phyloP scores from a whole-genome alignment of 1,139 yeast species.

The Yamadazyma blattariae region DNA sequence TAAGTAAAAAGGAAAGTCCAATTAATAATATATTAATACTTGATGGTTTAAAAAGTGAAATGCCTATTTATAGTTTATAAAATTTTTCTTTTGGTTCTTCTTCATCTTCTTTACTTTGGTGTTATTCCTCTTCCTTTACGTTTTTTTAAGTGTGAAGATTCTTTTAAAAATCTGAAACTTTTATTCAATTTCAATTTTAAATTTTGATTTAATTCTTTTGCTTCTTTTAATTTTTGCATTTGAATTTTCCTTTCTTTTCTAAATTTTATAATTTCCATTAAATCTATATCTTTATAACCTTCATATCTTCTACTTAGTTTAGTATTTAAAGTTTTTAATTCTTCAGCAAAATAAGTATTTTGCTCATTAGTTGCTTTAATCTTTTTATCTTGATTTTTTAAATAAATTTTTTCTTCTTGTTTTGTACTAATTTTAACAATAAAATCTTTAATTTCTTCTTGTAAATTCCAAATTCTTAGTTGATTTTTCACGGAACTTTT shows the following conservation, averaged over 20 bases:
- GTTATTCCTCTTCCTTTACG: slow-evolving; percentile 42
- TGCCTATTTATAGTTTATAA: slow-evolving; percentile 67
- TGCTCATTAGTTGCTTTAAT: slow-evolving; percentile 57
- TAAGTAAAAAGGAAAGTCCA: slow-evolving; percentile 77
- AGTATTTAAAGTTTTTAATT: slow-evolving; percentile 22
- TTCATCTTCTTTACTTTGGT: slow-evolving; percentile 30
- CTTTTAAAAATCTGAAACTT: slow-evolving; percentile 35
- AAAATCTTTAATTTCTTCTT: slow-evolving; percentile 36
- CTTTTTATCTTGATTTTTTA: slow-evolving; percentile 60
- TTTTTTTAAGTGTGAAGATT: slow-evolving; percentile 43
- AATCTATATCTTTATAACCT: slow-evolving; percentile 27
- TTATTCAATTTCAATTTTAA: slow-evolving; percentile 31
- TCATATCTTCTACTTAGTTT: slow-evolving; percentile 21
- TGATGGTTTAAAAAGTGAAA: slow-evolving; percentile 67
- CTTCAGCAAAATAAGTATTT: slow-evolving; percentile 40
- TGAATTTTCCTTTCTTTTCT: slow-evolving; percentile 21
- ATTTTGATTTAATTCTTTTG: slow-evolving; percentile 21
- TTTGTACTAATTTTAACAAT: slow-evolving; percentile 33
- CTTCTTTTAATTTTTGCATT: slow-evolving; percentile 22
- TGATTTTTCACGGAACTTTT: slow-evolving; percentile 24
- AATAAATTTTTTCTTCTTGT: slow-evolving; percentile 59
- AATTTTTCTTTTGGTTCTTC: no score
- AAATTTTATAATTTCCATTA: slow-evolving; percentile 21
- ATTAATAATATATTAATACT: slow-evolving; percentile 76
- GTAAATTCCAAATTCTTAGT: slow-evolving; percentile 37